Conservation (phyloP, 371 early-diverging fungal species). For the Rhizomucor miehei region DNA sequence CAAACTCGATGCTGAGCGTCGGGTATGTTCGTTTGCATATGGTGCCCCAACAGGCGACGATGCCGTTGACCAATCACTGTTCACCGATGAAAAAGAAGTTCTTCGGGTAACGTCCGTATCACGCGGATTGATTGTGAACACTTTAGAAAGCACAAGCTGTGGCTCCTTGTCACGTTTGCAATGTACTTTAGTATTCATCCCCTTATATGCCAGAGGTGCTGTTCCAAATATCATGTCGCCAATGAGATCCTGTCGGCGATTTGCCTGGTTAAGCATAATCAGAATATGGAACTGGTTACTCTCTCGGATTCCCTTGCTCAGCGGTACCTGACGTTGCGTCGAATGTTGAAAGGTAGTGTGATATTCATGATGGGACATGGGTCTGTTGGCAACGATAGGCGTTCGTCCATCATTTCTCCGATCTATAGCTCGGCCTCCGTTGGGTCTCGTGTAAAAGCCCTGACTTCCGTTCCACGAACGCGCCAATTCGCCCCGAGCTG, state of each 20-base stretch:
- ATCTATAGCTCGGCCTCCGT: background rate
- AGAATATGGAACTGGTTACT: background rate
- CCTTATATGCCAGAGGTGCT: conserved; percentile 65
- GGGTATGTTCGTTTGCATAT: conserved; percentile 7
- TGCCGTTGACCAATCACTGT: conserved; percentile 54
- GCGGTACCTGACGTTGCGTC: conserved; percentile 2
- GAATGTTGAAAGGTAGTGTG: conserved; percentile 3
- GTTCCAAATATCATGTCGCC: conserved; percentile 70
- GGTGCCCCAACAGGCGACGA: conserved; percentile 27
- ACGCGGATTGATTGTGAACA: conserved; percentile 55
- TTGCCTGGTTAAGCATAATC: conserved; percentile 22
- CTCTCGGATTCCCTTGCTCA: conserved; percentile 6
- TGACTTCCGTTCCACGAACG: conserved; percentile 39
- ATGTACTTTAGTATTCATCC: conserved; percentile 66
- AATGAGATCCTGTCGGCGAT: conserved; percentile 44
- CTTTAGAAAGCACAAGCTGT: conserved; percentile 60
- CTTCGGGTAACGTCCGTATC: conserved; percentile 45
- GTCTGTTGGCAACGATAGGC: background rate
- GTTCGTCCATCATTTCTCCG: background rate
- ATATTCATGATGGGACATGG: background rate
- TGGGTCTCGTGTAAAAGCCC: conserved; percentile 2
- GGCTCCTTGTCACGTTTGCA: conserved; percentile 52
- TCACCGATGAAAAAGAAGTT: conserved; percentile 59
- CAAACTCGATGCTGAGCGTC: conserved; percentile 12
- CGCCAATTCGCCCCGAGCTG: conserved; percentile 14